Conservation (phyloP, 2,329 filamentous ascomycete species). For the Colletotrichum sp. region DNA sequence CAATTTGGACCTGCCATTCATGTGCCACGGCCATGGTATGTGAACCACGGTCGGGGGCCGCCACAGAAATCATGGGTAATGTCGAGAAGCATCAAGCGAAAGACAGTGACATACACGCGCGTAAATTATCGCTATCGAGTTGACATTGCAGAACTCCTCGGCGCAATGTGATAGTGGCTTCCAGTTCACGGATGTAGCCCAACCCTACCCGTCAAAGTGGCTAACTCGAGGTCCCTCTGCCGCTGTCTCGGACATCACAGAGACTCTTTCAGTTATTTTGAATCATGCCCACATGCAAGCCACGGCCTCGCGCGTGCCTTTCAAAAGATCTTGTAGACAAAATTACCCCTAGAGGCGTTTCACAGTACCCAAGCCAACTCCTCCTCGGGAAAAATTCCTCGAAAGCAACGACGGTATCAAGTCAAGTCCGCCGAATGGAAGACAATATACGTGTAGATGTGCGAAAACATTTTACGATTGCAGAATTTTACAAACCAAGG, state of each 20-base stretch:
- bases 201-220: not conserved
- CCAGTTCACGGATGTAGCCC: not conserved
- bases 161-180: fast-evolving
- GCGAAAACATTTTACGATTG: no score
- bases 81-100: not conserved
- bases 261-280: not conserved
- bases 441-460: no score
- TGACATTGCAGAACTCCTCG: not conserved
- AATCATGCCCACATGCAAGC: not conserved
- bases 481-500: no score
- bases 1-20: not conserved
- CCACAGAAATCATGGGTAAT: not conserved
- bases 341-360: no score
- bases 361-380: no score
- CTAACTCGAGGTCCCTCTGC: not conserved
- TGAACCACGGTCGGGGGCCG: not conserved
- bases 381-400: no score
- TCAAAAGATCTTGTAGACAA: no score
- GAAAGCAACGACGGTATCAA: no score
- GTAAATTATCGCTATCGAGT: not conserved
- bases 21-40: not conserved
- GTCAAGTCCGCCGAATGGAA: no score
- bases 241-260: not conserved
- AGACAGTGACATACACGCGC: not conserved
- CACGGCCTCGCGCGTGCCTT: not conserved